Percentiles rank a stretch among this genome's conserved stretches.
Conservation (phyloP, 768 basidiomycete species). For the Auricularia cornea region DNA sequence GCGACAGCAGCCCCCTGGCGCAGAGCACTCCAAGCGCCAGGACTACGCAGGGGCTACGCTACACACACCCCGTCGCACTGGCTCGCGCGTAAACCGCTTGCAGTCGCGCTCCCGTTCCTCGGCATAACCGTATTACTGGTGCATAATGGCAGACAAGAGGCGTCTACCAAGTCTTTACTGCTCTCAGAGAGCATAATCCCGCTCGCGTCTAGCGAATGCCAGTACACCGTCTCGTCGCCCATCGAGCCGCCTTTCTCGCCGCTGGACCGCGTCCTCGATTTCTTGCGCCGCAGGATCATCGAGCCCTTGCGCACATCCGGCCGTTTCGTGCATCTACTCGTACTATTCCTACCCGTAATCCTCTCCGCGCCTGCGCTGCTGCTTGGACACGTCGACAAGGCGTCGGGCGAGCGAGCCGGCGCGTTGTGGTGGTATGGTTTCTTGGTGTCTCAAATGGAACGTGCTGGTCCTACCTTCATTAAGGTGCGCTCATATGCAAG, state of each 20-base stretch:
- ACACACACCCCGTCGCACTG: background rate
- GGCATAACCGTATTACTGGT: background rate
- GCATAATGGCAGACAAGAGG: background rate
- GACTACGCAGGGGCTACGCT: background rate
- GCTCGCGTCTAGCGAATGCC: too few relatives aligned
- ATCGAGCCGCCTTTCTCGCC: constrained; percentile 51
- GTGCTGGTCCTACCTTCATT: constrained; percentile 93
- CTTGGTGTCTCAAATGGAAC: constrained; percentile 81
- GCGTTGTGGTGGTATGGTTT: constrained; percentile 97
- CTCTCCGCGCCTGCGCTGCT: constrained; percentile 77
- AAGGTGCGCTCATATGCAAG: constrained; percentile 47
- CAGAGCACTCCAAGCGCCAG: background rate
- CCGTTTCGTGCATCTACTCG: constrained; percentile 75
- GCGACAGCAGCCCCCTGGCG: background rate
- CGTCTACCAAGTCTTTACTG: background rate
- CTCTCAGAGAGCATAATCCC: background rate
- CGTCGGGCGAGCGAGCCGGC: constrained; percentile 77
- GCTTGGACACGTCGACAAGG: constrained; percentile 45
- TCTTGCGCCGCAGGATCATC: constrained; percentile 56
- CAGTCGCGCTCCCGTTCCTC: background rate
- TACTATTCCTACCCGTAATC: constrained; percentile 83
- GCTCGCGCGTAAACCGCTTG: background rate
- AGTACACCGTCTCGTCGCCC: constrained; percentile 50
- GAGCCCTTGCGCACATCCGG: constrained; percentile 79
- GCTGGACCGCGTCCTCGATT: constrained; percentile 30